Conservation (phyloP, 1,139 yeast species). For the Suhomyces yuchorum region DNA sequence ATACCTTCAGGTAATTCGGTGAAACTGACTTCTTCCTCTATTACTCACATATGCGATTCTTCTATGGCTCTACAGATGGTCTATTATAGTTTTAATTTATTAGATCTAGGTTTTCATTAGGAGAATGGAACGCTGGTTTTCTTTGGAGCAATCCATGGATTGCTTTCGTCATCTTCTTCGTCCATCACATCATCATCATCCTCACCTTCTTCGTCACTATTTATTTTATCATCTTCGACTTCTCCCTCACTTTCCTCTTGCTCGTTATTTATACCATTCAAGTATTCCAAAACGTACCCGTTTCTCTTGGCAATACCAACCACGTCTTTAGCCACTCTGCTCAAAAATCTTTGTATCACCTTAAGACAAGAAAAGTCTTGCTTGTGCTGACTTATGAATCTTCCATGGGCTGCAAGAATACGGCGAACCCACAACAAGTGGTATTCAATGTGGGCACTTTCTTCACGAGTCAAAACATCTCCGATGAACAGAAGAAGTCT, state of each 20-base stretch:
- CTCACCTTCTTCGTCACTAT: slow-evolving; percentile 17
- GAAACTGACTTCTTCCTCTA: too few species aligned
- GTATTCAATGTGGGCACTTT: slow-evolving; percentile 86
- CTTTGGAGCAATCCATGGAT: slow-evolving; percentile 13
- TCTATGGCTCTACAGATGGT: too few species aligned
- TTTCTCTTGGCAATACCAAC: slow-evolving; percentile 57
- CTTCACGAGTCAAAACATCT: slow-evolving; percentile 53
- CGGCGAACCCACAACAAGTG: slow-evolving; percentile 78
- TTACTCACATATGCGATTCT: too few species aligned
- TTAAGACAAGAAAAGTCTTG: slow-evolving; percentile 69
- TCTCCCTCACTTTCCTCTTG: slow-evolving; percentile 17
- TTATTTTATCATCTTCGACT: slow-evolving; percentile 20
- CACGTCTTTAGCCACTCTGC: slow-evolving; percentile 74
- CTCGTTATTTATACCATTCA: slow-evolving; percentile 26
- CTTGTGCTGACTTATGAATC: slow-evolving; percentile 63
- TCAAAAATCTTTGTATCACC: slow-evolving; percentile 73
- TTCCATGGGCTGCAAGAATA: slow-evolving; percentile 73
- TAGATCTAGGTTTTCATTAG: neutral
- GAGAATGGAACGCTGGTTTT: slow-evolving; percentile 7
- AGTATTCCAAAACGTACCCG: slow-evolving; percentile 52
- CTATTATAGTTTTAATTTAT: neutral
- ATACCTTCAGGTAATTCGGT: too few species aligned
- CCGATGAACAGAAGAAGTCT: slow-evolving; percentile 74
- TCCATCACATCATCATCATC: slow-evolving; percentile 21
- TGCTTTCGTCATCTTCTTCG: slow-evolving; percentile 15